Conservation (phyloP, 306 rosid species). For the Sesbania bispinosa region DNA sequence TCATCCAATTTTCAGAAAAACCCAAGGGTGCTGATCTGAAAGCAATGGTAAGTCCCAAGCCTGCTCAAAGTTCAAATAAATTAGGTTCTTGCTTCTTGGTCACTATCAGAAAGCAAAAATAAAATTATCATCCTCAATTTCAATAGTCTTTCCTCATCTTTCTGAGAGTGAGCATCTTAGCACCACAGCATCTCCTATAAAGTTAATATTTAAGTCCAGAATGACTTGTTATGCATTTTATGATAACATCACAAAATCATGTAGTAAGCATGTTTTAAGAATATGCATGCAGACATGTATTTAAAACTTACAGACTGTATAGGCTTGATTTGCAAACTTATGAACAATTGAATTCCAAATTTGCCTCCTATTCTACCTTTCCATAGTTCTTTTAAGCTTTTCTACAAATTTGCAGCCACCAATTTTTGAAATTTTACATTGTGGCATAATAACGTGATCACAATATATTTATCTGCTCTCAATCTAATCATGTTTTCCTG, state of each 20-base stretch:
- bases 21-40: slow-evolving; percentile 67
- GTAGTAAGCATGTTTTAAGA: slow-evolving; percentile 12
- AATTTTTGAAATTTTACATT: background rate
- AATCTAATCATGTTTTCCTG: background rate
- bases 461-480: background rate
- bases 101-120: background rate
- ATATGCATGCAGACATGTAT: background rate
- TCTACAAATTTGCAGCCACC: background rate
- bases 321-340: slow-evolving; percentile 1
- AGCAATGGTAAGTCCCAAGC: slow-evolving; percentile 61
- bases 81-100: background rate
- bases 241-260: background rate
- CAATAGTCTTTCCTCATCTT: background rate
- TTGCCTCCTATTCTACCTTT: background rate
- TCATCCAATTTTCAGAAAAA: slow-evolving; percentile 71
- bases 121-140: background rate
- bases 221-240: background rate
- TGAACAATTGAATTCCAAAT: background rate
- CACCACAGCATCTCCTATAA: background rate
- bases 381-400: background rate
- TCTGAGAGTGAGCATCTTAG: background rate
- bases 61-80: background rate
- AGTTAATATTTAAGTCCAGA: background rate
- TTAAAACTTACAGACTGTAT: background rate
- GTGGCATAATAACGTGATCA: background rate